Percentiles rank a stretch among this genome's conserved stretches.
These are phyloP conservation scores for Leccinum pellstonianum DNA, from an alignment of 768 basidiomycete genomes.

Conservation along the genomic window DNA sequence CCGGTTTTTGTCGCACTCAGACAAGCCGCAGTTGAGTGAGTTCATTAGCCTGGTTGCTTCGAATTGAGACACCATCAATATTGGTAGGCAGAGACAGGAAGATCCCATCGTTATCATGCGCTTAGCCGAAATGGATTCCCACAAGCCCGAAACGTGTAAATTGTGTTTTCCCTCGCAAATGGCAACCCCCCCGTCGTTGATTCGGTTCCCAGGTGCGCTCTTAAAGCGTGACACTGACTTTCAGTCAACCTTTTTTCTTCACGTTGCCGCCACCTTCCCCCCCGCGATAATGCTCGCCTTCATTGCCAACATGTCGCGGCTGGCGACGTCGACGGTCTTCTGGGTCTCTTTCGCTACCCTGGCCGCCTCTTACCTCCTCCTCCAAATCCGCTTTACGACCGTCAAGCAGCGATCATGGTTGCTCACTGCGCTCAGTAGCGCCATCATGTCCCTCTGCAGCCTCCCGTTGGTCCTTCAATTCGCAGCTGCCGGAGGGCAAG, in stretches of 20 bases:
- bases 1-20: neutral
- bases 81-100: slow-evolving; percentile 9
- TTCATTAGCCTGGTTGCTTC: neutral
- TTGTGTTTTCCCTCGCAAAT: slow-evolving; percentile 10
- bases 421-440: slow-evolving; percentile 42
- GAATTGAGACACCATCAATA: slow-evolving; percentile 6
- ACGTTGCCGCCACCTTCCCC: slow-evolving; percentile 21
- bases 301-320: slow-evolving; percentile 16
- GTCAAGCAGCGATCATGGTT: slow-evolving; percentile 49
- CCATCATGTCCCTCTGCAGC: slow-evolving; percentile 40
- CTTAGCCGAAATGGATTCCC: slow-evolving; percentile 22
- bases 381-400: slow-evolving; percentile 32
- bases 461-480: slow-evolving; percentile 40
- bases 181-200: slow-evolving; percentile 6
- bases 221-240: slow-evolving; percentile 23
- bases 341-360: slow-evolving; percentile 19
- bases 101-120: slow-evolving; percentile 15
- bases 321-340: slow-evolving; percentile 26
- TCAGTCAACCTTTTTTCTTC: slow-evolving; percentile 8
- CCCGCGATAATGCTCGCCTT: slow-evolving; percentile 24
- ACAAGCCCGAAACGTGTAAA: slow-evolving; percentile 27
- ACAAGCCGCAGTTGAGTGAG: neutral
- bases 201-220: slow-evolving; percentile 19
- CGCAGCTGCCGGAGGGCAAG: slow-evolving; percentile 23
- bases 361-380: slow-evolving; percentile 29